A percentile compares a stretch with the other conserved stretches of the same genome.
These are phyloP conservation scores for Penstemon eatonii DNA, from an alignment of 257 asterid species.

Conservation along the genomic window DNA sequence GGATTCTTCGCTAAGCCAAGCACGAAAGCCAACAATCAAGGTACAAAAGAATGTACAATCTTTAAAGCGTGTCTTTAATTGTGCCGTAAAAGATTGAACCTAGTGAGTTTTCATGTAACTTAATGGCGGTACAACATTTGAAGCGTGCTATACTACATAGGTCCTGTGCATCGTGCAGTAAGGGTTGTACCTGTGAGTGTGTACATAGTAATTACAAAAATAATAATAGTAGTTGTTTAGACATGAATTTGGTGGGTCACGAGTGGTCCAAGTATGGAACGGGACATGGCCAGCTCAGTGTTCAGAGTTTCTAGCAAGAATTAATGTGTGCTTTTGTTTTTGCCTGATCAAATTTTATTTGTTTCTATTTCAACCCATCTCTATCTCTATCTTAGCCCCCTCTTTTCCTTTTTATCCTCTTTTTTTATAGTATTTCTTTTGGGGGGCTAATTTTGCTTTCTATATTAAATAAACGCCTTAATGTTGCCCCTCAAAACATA, in stretches of 20 bases:
- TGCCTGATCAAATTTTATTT: conserved; percentile 17
- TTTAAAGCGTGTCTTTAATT: neutral
- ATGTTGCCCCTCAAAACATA: too few species aligned
- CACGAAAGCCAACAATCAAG: conserved; percentile 3
- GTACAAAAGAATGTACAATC: conserved; percentile 23
- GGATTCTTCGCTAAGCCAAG: conserved; percentile 1
- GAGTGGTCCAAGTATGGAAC: conserved; percentile 27
- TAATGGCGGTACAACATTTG: neutral
- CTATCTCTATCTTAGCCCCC: neutral
- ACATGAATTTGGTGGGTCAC: conserved; percentile 12
- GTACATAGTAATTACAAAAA: neutral
- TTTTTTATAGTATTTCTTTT: neutral
- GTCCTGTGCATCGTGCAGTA: conserved; percentile 2
- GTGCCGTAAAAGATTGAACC: too few species aligned
- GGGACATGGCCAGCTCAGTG: conserved; percentile 31
- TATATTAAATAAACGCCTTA: too few species aligned
- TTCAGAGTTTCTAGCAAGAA: conserved; percentile 22
- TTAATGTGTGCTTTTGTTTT: neutral
- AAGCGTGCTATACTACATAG: conserved; percentile 22
- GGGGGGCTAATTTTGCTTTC: too few species aligned
- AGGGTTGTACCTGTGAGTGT: neutral
- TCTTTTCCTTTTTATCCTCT: neutral
- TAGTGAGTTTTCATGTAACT: too few species aligned
- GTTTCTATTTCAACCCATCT: conserved; percentile 13
- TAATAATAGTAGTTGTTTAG: too few species aligned